A percentile compares a stretch with the other conserved stretches of the same genome.
Evolutionary conservation across 371 early-diverging fungal genomes (phyloP).

Genomic region (Nematocida parisii): DNA sequence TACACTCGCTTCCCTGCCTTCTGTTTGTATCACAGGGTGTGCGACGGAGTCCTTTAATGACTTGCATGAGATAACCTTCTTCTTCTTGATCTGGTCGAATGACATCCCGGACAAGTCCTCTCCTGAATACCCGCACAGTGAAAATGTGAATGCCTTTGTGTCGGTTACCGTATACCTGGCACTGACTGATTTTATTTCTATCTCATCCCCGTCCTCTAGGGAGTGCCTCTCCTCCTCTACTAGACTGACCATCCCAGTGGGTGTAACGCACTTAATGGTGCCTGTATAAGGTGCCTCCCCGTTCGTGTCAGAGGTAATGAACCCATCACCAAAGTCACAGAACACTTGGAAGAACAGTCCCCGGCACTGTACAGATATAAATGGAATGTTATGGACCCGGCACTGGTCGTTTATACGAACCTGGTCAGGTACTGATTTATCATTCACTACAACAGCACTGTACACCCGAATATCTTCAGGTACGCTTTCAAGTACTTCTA

Average conservation of each 20-base stretch:
- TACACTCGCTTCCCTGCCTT: neutral
- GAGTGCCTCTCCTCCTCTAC: constrained; percentile 68
- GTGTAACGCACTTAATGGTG: constrained; percentile 82
- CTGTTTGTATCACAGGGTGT: neutral
- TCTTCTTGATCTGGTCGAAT: constrained; percentile 60
- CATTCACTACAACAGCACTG: constrained; percentile 82
- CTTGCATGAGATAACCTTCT: constrained; percentile 36
- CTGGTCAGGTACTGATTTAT: constrained; percentile 75
- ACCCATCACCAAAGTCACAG: constrained; percentile 87
- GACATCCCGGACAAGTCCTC: constrained; percentile 33
- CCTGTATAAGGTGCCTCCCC: constrained; percentile 88
- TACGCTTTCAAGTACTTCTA: constrained; percentile 38
- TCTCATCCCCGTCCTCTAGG: constrained; percentile 67
- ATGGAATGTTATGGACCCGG: constrained; percentile 78
- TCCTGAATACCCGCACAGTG: constrained; percentile 53
- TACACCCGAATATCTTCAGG: constrained; percentile 74
- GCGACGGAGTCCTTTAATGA: constrained; percentile 59
- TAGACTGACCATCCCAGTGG: constrained; percentile 70
- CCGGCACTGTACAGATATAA: constrained; percentile 81
- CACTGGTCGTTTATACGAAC: constrained; percentile 82
- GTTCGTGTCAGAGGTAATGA: constrained; percentile 81
- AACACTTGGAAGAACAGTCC: constrained; percentile 93
- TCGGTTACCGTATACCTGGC: constrained; percentile 59
- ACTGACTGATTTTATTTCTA: constrained; percentile 55
- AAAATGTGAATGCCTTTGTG: constrained; percentile 59